Conservation (phyloP, 2,329 filamentous ascomycete genomes). For the Beauveria medogensis region DNA sequence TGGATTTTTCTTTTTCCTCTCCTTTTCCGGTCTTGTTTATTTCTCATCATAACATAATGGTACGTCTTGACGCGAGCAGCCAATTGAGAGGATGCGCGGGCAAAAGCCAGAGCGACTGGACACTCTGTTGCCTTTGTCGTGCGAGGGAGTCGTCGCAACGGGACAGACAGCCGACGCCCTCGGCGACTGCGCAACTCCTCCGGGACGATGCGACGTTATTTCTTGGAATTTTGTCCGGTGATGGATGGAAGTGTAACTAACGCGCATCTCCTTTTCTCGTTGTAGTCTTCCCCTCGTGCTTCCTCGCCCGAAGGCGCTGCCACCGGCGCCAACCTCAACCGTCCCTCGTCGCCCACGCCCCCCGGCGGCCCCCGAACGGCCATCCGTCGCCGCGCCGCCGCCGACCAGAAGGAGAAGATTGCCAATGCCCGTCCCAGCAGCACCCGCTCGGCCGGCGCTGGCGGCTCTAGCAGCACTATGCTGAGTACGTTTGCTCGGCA, state of each 20-base stretch:
- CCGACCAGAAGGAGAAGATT: slow-evolving; percentile 94
- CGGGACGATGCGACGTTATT: not conserved
- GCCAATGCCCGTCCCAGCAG: slow-evolving; percentile 89
- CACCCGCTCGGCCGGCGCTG: slow-evolving; percentile 87
- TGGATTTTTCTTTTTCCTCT: slow-evolving; percentile 14
- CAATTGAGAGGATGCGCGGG: not conserved
- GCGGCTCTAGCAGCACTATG: slow-evolving; percentile 97
- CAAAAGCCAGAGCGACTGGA: not conserved
- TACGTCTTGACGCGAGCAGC: slow-evolving; percentile 16
- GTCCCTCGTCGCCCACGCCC: slow-evolving; percentile 77
- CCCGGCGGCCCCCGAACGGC: slow-evolving; percentile 92
- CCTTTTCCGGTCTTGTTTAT: slow-evolving; percentile 8
- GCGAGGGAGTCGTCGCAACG: not conserved
- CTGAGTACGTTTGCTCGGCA: slow-evolving; percentile 58
- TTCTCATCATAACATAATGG: slow-evolving; percentile 19
- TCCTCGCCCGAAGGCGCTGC: slow-evolving; percentile 53
- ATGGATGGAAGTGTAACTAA: not conserved
- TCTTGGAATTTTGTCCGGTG: not conserved
- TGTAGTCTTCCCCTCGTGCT: slow-evolving; percentile 50
- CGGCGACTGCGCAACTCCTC: not conserved
- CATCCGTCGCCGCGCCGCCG: slow-evolving; percentile 88
- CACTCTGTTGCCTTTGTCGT: not conserved
- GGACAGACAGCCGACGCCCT: not conserved
- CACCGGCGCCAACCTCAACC: slow-evolving; percentile 62
- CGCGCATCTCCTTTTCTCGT: not conserved